These are phyloP conservation scores for Fistulinella cinereoalba DNA, from an alignment of 1,284 basidiomycete species.

Conservation along the genomic window DNA sequence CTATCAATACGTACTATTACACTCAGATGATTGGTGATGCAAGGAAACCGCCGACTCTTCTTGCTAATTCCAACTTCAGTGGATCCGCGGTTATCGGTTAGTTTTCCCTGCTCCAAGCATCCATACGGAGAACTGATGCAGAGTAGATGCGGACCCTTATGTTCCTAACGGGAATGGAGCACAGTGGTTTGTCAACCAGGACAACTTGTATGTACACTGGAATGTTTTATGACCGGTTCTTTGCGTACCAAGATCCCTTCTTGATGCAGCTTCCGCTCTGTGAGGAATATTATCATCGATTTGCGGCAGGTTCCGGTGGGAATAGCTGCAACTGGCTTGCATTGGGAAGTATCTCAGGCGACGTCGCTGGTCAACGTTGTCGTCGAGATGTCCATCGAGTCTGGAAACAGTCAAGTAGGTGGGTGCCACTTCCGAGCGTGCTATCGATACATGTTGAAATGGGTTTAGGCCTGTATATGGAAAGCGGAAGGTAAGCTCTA, in stretches of 20 bases:
- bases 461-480: slow-evolving; percentile 45
- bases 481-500: slow-evolving; percentile 65
- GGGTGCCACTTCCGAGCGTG: neutral
- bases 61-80: slow-evolving; percentile 43
- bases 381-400: slow-evolving; percentile 46
- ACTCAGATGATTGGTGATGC: slow-evolving; percentile 51
- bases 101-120: slow-evolving; percentile 8
- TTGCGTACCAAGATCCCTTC: slow-evolving; percentile 1
- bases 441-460: neutral
- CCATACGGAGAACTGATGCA: slow-evolving; percentile 5
- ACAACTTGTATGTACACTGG: slow-evolving; percentile 42
- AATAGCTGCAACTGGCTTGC: slow-evolving; percentile 57
- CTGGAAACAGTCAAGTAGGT: slow-evolving; percentile 36
- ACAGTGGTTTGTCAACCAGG: slow-evolving; percentile 48
- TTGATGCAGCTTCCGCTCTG: slow-evolving; percentile 38
- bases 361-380: slow-evolving; percentile 63
- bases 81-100: slow-evolving; percentile 54
- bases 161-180: slow-evolving; percentile 35
- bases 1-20: slow-evolving; percentile 51
- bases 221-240: too few relatives aligned
- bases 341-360: slow-evolving; percentile 78
- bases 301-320: slow-evolving; percentile 48
- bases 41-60: slow-evolving; percentile 44
- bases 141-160: slow-evolving; percentile 45
- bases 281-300: slow-evolving; percentile 50